Evolutionary conservation across 176 grass and related monocot species (phyloP).

Genomic region (Cocos nucifera): DNA sequence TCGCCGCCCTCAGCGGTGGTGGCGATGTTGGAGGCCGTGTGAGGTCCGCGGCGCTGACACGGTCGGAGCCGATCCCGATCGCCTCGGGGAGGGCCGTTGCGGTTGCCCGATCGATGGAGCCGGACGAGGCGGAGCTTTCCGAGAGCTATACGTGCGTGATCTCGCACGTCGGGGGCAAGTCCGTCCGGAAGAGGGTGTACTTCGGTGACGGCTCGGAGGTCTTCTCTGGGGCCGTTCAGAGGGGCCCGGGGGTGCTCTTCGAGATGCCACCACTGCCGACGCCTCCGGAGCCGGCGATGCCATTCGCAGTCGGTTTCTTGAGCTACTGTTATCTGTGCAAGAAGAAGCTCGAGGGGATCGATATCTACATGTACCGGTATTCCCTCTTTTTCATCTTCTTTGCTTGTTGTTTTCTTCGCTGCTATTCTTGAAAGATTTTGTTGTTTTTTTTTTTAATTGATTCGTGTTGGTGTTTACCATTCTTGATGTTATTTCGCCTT

Average conservation of each 20-base stretch:
- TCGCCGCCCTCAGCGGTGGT: conserved; percentile 30
- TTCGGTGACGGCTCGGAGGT: not conserved
- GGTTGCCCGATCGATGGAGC: not conserved
- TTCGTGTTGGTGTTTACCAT: no score
- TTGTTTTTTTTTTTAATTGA: no score
- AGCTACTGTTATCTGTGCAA: conserved; percentile 42
- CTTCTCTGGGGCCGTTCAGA: no score
- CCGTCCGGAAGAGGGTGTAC: conserved; percentile 45
- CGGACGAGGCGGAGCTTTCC: conserved; percentile 33
- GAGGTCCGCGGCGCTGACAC: not conserved
- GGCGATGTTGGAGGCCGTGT: not conserved
- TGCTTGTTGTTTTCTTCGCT: not conserved
- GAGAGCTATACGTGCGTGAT: conserved; percentile 74
- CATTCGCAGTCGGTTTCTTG: conserved; percentile 24
- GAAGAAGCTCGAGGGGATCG: conserved; percentile 49
- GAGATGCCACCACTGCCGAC: conserved; percentile 22
- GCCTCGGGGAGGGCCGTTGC: not conserved
- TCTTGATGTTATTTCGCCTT: no score
- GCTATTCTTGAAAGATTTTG: not conserved
- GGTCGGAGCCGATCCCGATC: conserved; percentile 38
- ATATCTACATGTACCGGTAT: conserved; percentile 59
- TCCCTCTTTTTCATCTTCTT: not conserved
- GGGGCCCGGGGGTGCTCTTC: conserved; percentile 5
- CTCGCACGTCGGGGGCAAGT: conserved; percentile 23
- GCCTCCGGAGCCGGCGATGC: not conserved